A percentile compares a stretch with the other conserved stretches of the same genome.
phyloP scores from a whole-genome alignment of 768 basidiomycete species.

The Obba rivulosa region DNA sequence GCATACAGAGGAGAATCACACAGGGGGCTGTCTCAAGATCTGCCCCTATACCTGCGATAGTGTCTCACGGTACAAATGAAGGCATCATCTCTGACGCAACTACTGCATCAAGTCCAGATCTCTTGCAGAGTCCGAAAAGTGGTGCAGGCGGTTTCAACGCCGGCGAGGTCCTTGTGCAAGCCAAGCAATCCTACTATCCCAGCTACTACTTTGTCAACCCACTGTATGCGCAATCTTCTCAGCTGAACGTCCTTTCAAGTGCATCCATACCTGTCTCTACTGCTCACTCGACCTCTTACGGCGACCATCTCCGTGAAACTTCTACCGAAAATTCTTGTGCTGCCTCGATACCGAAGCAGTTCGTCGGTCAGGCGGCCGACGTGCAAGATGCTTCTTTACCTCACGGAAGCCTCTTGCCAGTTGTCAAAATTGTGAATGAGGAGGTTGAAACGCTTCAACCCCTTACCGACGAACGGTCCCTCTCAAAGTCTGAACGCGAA shows the following conservation, averaged over 20 bases:
- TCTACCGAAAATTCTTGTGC: background rate
- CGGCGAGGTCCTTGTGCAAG: background rate
- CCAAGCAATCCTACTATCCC: background rate
- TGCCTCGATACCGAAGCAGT: no score
- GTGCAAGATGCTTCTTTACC: no score
- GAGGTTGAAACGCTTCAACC: conserved; percentile 6
- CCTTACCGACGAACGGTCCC: conserved; percentile 28
- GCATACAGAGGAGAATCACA: no score
- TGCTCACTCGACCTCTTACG: no score
- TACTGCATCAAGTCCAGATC: no score
- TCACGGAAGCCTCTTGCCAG: background rate
- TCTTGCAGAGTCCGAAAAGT: no score
- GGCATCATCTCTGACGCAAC: no score
- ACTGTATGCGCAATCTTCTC: background rate
- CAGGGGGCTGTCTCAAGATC: no score
- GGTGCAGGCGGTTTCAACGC: background rate
- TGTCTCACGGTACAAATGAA: no score
- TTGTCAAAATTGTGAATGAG: background rate
- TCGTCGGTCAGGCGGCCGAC: no score
- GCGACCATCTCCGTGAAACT: no score
- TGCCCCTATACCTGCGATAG: no score
- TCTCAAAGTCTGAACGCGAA: conserved; percentile 41
- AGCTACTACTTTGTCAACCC: background rate
- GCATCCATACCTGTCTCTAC: background rate
- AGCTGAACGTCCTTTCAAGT: background rate